A percentile compares a stretch with the other conserved stretches of the same genome.
These are phyloP conservation scores for Polygonum aviculare DNA, from an alignment of 148 eudicot genomes.

Conservation along the genomic window DNA sequence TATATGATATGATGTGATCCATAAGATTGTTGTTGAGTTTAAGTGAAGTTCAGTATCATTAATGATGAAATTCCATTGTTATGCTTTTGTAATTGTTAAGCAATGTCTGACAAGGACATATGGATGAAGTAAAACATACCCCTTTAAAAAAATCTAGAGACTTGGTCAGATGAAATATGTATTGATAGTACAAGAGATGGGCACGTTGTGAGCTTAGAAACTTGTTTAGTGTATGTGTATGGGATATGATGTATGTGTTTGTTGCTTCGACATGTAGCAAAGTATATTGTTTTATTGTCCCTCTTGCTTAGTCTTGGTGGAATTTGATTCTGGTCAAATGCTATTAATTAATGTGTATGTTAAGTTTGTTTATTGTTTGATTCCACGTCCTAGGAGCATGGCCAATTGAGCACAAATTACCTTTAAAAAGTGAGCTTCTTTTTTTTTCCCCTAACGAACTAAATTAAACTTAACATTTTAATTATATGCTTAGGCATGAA, in stretches of 20 bases:
- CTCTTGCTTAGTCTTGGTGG: background rate
- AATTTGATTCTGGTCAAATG: background rate
- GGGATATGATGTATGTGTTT: background rate
- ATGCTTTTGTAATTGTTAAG: background rate
- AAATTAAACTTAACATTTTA: too few species aligned
- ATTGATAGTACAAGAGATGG: background rate
- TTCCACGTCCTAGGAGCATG: background rate
- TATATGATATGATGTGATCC: background rate
- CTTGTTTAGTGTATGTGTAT: background rate
- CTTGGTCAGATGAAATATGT: background rate
- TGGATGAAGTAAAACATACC: conserved; percentile 1
- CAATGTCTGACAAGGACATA: background rate
- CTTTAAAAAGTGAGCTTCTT: too few species aligned
- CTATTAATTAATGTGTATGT: background rate
- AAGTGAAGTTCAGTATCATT: background rate
- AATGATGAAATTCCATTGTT: background rate
- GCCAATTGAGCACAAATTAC: background rate
- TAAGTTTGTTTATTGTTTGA: background rate
- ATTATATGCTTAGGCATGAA: too few species aligned
- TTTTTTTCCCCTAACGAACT: too few species aligned
- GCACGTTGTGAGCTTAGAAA: background rate
- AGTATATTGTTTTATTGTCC: conserved; percentile 1
- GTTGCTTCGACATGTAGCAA: background rate
- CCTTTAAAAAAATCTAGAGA: background rate
- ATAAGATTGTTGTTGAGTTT: background rate